phyloP scores from a whole-genome alignment of 768 basidiomycete genomes.

The Pisolithus tinctorius region DNA sequence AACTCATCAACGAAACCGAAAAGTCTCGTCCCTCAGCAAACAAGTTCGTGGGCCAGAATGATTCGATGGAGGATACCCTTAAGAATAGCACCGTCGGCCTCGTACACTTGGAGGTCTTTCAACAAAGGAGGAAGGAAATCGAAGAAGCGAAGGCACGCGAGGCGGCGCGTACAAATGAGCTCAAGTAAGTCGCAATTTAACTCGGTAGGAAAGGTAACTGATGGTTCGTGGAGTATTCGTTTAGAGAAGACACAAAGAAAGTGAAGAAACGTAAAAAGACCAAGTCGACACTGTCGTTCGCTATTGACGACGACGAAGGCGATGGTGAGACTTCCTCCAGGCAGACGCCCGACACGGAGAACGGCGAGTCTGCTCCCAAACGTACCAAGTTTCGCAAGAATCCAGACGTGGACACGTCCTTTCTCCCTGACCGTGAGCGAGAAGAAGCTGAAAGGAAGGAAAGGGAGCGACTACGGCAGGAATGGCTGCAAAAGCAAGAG shows the following conservation, averaged over 20 bases:
- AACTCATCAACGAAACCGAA: slow-evolving; percentile 83
- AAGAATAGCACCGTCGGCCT: slow-evolving; percentile 91
- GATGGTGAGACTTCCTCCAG: slow-evolving; percentile 36
- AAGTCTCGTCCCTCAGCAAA: slow-evolving; percentile 82
- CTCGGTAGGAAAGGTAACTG: slow-evolving; percentile 42
- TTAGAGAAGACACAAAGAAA: slow-evolving; percentile 84
- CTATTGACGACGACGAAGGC: slow-evolving; percentile 71
- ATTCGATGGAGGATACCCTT: slow-evolving; percentile 89
- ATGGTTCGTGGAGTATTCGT: slow-evolving; percentile 74
- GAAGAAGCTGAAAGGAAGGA: slow-evolving; percentile 89
- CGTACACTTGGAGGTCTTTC: slow-evolving; percentile 88
- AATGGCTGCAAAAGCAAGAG: slow-evolving; percentile 78
- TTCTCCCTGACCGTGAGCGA: slow-evolving; percentile 95
- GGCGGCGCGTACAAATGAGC: slow-evolving; percentile 75
- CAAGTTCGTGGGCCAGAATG: slow-evolving; percentile 91
- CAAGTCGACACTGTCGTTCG: slow-evolving; percentile 89
- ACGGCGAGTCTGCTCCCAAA: slow-evolving; percentile 50
- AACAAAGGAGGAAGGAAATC: slow-evolving; percentile 78
- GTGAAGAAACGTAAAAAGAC: slow-evolving; percentile 91
- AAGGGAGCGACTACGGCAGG: slow-evolving; percentile 79
- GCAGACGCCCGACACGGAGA: slow-evolving; percentile 32
- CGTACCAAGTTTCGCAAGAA: slow-evolving; percentile 87
- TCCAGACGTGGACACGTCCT: slow-evolving; percentile 94
- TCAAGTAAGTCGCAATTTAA: slow-evolving; percentile 64
- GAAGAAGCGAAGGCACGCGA: slow-evolving; percentile 90